Conservation (phyloP, 2,329 filamentous ascomycete species). For the Lachnellula occidentalis region DNA sequence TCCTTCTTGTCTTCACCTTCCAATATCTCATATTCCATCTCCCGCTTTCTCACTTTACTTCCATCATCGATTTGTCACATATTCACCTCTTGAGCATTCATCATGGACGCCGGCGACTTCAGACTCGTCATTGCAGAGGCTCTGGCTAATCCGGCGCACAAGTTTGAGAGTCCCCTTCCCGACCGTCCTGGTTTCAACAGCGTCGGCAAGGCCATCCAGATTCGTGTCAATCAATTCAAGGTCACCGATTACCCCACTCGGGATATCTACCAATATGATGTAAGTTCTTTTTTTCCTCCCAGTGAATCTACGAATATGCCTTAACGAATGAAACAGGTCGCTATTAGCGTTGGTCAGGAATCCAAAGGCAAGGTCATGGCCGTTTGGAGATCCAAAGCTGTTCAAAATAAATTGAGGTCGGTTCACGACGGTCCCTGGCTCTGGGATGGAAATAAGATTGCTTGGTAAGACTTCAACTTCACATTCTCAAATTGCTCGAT, state of each 20-base stretch:
- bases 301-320: constrained; percentile 1
- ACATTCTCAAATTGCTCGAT: not conserved
- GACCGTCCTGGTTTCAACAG: constrained; percentile 52
- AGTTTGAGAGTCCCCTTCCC: constrained; percentile 27
- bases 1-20: constrained; percentile 1
- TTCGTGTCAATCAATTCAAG: constrained; percentile 70
- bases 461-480: constrained; percentile 56
- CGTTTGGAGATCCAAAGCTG: constrained; percentile 62
- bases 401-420: constrained; percentile 50
- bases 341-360: constrained; percentile 56
- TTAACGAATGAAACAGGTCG: constrained; percentile 46
- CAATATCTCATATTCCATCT: not conserved
- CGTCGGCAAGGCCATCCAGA: constrained; percentile 46
- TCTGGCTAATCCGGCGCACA: constrained; percentile 16
- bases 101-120: constrained; percentile 27
- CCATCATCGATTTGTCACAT: not conserved
- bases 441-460: constrained; percentile 78
- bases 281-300: constrained; percentile 41
- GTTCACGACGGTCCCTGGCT: constrained; percentile 51
- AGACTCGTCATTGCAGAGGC: constrained; percentile 18
- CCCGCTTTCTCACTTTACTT: not conserved
- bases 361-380: constrained; percentile 65
- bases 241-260: constrained; percentile 55
- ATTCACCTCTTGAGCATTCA: constrained; percentile 8
- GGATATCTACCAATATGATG: constrained; percentile 78